Percentiles rank a stretch among this genome's conserved stretches.
These are phyloP conservation scores for Zygosaccharomyces pseudobailii DNA, from an alignment of 1,139 yeast genomes.

Conservation along the genomic window DNA sequence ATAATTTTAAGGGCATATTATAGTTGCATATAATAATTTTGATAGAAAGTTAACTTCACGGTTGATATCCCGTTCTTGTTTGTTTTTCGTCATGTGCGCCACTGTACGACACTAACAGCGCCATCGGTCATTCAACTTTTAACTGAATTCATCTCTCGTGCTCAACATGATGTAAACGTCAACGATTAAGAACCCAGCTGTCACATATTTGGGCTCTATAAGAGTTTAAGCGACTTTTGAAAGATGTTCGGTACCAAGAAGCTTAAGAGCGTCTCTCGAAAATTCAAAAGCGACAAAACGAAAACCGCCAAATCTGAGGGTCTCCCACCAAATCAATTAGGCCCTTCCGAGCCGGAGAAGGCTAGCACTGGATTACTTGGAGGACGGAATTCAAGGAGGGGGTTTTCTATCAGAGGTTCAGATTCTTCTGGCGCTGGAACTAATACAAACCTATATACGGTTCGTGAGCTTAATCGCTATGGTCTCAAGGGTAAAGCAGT, in stretches of 20 bases:
- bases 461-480: slow-evolving; percentile 41
- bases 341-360: neutral
- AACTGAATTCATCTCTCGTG: neutral
- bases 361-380: neutral
- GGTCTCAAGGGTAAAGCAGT: slow-evolving; percentile 58
- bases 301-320: slow-evolving; percentile 1
- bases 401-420: slow-evolving; percentile 1
- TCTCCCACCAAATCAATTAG: neutral
- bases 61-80: neutral
- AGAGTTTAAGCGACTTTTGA: too few species aligned
- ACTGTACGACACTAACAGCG: neutral
- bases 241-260: slow-evolving; percentile 48
- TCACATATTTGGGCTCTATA: too few species aligned
- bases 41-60: neutral
- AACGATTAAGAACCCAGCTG: too few species aligned
- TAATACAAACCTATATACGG: slow-evolving; percentile 38
- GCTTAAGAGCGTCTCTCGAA: slow-evolving; percentile 50
- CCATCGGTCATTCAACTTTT: neutral
- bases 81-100: neutral
- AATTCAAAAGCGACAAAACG: slow-evolving; percentile 39
- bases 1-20: neutral
- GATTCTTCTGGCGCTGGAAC: slow-evolving; percentile 39
- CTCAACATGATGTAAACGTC: too few species aligned
- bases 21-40: neutral
- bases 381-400: neutral